Evolutionary conservation across 257 asterid species (phyloP).

Genomic region (Gentiana straminea): DNA sequence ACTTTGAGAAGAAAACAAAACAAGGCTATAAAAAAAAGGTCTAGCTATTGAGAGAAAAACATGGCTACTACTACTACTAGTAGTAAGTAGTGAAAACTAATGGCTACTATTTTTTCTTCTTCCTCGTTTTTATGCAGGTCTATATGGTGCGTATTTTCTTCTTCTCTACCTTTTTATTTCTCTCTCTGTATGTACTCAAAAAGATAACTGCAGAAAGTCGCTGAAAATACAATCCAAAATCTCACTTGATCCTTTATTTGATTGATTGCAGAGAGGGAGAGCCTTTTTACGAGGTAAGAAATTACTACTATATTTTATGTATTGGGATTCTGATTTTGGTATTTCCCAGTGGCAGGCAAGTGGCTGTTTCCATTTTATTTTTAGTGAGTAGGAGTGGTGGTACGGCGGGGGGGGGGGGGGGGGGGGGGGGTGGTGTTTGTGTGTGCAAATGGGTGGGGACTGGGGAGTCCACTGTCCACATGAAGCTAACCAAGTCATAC

Average conservation of each 20-base stretch:
- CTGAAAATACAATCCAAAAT: conserved; percentile 29
- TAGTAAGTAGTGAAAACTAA: conserved; percentile 2
- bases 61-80: background rate
- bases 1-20: conserved; percentile 1
- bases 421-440: too few species aligned
- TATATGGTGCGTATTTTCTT: conserved; percentile 3
- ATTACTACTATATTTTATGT: conserved; percentile 2
- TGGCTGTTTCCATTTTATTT: conserved; percentile 20
- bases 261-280: background rate
- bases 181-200: conserved; percentile 8
- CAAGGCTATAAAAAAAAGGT: background rate
- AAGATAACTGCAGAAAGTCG: conserved; percentile 29
- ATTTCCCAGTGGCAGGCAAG: conserved; percentile 26
- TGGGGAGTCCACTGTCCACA: too few species aligned
- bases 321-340: background rate
- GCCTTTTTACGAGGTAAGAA: conserved; percentile 12
- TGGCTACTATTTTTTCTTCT: background rate
- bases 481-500: too few species aligned
- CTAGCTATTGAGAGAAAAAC: conserved; percentile 2
- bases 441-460: too few species aligned
- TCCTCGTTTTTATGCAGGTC: background rate
- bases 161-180: too few species aligned
- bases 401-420: too few species aligned
- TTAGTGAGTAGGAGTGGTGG: background rate
- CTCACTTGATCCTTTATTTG: conserved; percentile 23